A percentile compares a stretch with the other conserved stretches of the same genome.
These are phyloP conservation scores for Echinosophora koreensis DNA, from an alignment of 306 rosid genomes.

Conservation along the genomic window DNA sequence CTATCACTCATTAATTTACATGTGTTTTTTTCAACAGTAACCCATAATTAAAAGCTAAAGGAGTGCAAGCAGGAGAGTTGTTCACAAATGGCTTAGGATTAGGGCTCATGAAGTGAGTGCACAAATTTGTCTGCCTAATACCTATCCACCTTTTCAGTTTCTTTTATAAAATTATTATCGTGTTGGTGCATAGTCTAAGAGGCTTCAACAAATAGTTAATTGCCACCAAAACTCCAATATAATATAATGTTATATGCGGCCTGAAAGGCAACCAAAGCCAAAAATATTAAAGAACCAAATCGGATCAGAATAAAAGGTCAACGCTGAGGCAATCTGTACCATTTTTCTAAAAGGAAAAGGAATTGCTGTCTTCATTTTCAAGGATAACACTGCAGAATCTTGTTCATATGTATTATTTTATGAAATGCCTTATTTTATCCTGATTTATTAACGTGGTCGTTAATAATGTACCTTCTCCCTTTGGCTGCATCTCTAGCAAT, in stretches of 20 bases:
- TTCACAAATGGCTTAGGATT: neutral
- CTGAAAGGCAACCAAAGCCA: constrained; percentile 46
- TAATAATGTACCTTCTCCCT: constrained; percentile 70
- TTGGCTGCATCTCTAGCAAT: constrained; percentile 58
- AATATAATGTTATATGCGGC: constrained; percentile 39
- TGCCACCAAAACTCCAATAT: constrained; percentile 32
- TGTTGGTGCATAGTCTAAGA: neutral
- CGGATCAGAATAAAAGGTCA: constrained; percentile 38
- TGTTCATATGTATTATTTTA: neutral
- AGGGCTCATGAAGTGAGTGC: constrained; percentile 27
- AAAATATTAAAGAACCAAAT: constrained; percentile 11
- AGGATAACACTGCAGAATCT: constrained; percentile 22
- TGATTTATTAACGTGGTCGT: constrained; percentile 37
- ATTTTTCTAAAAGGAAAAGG: neutral
- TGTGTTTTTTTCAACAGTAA: neutral
- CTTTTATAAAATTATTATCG: constrained; percentile 22
- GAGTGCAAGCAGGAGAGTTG: neutral
- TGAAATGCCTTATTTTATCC: constrained; percentile 23
- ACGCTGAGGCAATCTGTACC: constrained; percentile 32
- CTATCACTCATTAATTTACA: too few species aligned
- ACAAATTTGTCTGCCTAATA: constrained; percentile 3
- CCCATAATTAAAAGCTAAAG: neutral
- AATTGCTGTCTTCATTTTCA: neutral
- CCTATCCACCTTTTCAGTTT: constrained; percentile 5
- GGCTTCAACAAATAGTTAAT: constrained; percentile 18